A percentile compares a stretch with the other conserved stretches of the same genome.
Evolutionary conservation across 345 rosid species (phyloP).

Genomic region (Angophora floribunda): DNA sequence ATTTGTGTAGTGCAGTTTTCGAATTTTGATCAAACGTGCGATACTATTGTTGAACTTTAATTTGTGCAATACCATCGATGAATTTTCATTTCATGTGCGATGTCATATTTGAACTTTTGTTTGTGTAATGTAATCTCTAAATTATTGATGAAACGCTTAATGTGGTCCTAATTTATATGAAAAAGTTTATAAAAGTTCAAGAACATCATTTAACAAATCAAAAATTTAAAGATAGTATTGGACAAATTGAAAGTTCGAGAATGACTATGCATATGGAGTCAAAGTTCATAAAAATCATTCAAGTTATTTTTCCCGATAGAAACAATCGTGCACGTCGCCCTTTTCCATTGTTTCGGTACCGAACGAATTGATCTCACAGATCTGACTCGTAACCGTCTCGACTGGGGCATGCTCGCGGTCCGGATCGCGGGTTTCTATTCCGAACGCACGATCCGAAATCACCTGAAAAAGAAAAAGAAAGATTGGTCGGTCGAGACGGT

Average conservation of each 20-base stretch:
- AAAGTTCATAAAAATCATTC: not conserved
- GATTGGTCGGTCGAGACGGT: not conserved
- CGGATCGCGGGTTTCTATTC: not conserved
- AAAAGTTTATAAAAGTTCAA: fast-evolving
- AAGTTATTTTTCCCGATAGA: not conserved
- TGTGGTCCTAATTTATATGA: fast-evolving
- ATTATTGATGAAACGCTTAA: not conserved
- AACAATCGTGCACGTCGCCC: too few species aligned
- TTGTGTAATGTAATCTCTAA: fast-evolving
- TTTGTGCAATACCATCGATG: not conserved
- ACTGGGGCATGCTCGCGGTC: not conserved
- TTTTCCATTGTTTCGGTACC: not conserved
- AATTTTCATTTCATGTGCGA: not conserved
- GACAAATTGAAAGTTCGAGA: fast-evolving
- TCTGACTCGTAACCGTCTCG: not conserved
- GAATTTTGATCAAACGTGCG: not conserved
- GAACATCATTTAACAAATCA: fast-evolving
- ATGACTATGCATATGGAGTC: fast-evolving
- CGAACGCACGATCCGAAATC: not conserved
- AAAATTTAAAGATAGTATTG: fast-evolving
- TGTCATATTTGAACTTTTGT: not conserved
- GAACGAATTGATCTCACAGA: not conserved
- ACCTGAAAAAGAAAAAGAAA: not conserved
- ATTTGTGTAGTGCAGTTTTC: not conserved
- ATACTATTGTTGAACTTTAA: fast-evolving